These are phyloP conservation scores for Xylariomycetidae sp. DNA, from an alignment of 2,329 filamentous ascomycete genomes.

Conservation along the genomic window DNA sequence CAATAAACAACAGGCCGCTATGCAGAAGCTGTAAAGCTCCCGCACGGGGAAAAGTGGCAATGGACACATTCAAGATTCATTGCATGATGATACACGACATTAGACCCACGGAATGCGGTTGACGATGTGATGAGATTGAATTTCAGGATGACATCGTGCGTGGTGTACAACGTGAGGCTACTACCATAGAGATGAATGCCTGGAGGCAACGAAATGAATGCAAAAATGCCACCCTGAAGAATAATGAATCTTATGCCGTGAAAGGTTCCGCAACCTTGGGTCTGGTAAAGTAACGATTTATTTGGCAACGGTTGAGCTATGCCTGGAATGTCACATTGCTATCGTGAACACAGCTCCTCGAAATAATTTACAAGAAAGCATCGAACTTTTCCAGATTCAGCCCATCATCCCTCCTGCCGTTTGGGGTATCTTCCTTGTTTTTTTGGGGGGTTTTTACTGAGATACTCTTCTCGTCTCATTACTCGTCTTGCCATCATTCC, in stretches of 20 bases:
- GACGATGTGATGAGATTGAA: conserved; percentile 27
- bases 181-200: conserved; percentile 22
- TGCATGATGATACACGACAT: conserved; percentile 29
- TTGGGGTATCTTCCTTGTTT: conserved; percentile 10
- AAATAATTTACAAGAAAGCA: too few relatives aligned
- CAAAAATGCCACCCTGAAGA: conserved; percentile 18
- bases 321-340: too few relatives aligned
- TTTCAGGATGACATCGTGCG: conserved; percentile 18
- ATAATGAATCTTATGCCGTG: too few relatives aligned
- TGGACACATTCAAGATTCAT: conserved; percentile 17
- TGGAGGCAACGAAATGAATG: conserved; percentile 15
- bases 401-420: not conserved
- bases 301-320: too few relatives aligned
- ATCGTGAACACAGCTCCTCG: too few relatives aligned
- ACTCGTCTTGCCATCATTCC: conserved; percentile 2
- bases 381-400: not conserved
- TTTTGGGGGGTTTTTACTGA: too few relatives aligned
- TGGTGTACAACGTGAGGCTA: conserved; percentile 15
- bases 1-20: conserved; percentile 60
- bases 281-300: too few relatives aligned
- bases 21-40: conserved; percentile 80
- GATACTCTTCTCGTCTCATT: not conserved
- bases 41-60: conserved; percentile 11
- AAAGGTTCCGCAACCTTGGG: too few relatives aligned
- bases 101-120: conserved; percentile 21